Evolutionary conservation across 805 yeast species (phyloP).

Genomic region (Ogataea methanolica): DNA sequence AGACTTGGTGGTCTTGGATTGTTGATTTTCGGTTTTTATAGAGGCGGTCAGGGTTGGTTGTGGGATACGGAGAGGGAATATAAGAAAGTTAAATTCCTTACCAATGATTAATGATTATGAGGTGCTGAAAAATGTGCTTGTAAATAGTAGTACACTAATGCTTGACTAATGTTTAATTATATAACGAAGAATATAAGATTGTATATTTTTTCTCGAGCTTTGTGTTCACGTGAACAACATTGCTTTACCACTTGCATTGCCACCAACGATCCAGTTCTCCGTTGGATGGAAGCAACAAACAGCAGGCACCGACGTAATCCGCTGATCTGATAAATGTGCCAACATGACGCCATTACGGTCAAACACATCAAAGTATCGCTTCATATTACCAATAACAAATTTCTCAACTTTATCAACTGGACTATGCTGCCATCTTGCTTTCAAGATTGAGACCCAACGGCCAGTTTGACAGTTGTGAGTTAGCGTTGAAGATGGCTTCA

Average conservation of each 20-base stretch:
- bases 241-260: constrained; percentile 89
- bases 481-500: constrained; percentile 60
- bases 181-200: no score
- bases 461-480: constrained; percentile 96
- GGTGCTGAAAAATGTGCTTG: neutral
- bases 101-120: neutral
- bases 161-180: no score
- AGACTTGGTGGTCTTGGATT: constrained; percentile 51
- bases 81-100: constrained; percentile 14
- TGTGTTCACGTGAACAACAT: constrained; percentile 42
- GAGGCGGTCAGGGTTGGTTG: constrained; percentile 61
- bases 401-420: constrained; percentile 74
- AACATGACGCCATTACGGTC: constrained; percentile 70
- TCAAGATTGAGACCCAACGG: constrained; percentile 90
- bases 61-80: constrained; percentile 39
- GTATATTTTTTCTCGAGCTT: no score
- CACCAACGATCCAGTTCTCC: constrained; percentile 88
- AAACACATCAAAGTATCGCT: constrained; percentile 77
- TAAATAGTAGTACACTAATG: no score
- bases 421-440: constrained; percentile 77
- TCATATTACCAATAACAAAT: constrained; percentile 92
- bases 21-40: constrained; percentile 50
- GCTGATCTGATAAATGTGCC: constrained; percentile 58
- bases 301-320: constrained; percentile 90
- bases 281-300: constrained; percentile 80